These are phyloP conservation scores for Colletotrichum plurivorum DNA, from an alignment of 2,329 filamentous ascomycete species.

Conservation along the genomic window DNA sequence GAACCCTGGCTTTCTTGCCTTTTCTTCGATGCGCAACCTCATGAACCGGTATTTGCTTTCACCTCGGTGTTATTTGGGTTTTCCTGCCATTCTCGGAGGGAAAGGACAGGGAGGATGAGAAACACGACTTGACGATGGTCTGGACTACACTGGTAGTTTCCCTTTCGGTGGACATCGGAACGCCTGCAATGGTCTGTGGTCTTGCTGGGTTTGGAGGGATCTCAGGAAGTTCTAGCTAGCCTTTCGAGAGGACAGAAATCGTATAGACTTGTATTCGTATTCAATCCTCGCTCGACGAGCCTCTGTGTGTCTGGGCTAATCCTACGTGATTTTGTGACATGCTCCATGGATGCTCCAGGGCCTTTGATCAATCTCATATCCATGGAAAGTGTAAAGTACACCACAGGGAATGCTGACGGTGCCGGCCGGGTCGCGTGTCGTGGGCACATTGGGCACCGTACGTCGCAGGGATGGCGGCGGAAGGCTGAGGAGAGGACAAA, in stretches of 20 bases:
- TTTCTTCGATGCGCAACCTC: conserved; percentile 26
- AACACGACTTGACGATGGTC: conserved; percentile 18
- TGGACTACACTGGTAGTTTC: conserved; percentile 27
- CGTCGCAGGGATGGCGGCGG: conserved; percentile 34
- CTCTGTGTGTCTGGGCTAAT: not conserved
- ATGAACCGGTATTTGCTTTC: conserved; percentile 38
- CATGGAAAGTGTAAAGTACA: not conserved
- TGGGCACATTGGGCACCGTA: conserved; percentile 17
- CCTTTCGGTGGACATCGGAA: conserved; percentile 27
- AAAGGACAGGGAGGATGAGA: conserved; percentile 12
- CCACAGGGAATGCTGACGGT: not conserved
- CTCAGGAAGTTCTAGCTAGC: conserved; percentile 28
- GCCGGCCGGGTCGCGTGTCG: not conserved
- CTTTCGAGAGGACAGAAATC: conserved; percentile 31
- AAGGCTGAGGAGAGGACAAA: conserved; percentile 19
- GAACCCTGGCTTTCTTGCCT: conserved; percentile 38
- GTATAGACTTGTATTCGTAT: conserved; percentile 35
- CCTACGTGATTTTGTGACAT: not conserved
- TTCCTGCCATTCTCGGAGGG: conserved; percentile 19
- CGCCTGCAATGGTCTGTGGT: conserved; percentile 15
- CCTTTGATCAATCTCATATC: not conserved
- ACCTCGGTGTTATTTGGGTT: conserved; percentile 11
- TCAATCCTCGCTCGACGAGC: not conserved
- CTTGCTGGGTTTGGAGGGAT: conserved; percentile 31
- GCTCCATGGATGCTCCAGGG: not conserved